phyloP scores from a whole-genome alignment of 148 eudicot species.

The Vaccinium vitisidaea region DNA sequence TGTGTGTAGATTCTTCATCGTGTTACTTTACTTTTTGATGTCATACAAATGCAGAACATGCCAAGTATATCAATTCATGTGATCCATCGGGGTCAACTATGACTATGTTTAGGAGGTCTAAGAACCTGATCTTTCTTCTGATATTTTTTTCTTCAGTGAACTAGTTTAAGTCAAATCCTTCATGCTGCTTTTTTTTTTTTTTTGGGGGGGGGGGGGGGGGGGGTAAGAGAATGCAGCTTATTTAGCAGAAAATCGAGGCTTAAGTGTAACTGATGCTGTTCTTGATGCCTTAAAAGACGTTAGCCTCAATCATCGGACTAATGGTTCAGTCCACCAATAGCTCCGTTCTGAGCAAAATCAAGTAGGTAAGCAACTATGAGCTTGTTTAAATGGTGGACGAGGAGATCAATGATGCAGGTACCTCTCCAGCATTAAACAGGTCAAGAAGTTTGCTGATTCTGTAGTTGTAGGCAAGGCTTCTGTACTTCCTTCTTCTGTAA shows the following conservation, averaged over 20 bases:
- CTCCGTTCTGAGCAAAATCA: conserved; percentile 59
- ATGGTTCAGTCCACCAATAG: conserved; percentile 71
- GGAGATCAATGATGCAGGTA: conserved; percentile 44
- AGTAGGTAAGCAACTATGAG: conserved; percentile 51
- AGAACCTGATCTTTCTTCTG: background rate
- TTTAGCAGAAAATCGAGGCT: conserved; percentile 64
- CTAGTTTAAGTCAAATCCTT: background rate
- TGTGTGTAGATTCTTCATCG: no score
- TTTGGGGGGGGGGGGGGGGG: no score
- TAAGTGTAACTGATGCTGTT: conserved; percentile 63
- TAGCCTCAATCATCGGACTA: conserved; percentile 47
- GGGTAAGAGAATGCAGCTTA: conserved; percentile 65
- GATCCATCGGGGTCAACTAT: background rate
- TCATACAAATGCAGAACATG: background rate
- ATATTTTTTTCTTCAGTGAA: background rate
- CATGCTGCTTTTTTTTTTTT: background rate
- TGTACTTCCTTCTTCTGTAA: conserved; percentile 39
- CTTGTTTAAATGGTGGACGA: conserved; percentile 68
- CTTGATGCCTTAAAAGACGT: conserved; percentile 44
- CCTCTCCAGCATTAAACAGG: conserved; percentile 44
- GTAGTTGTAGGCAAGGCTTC: conserved; percentile 63
- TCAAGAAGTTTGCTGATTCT: conserved; percentile 63
- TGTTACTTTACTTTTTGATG: background rate
- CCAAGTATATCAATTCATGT: background rate
- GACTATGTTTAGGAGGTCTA: background rate